These are phyloP conservation scores for Aspergillus spinulosporus DNA, from an alignment of 2,329 filamentous ascomycete genomes.

Conservation along the genomic window DNA sequence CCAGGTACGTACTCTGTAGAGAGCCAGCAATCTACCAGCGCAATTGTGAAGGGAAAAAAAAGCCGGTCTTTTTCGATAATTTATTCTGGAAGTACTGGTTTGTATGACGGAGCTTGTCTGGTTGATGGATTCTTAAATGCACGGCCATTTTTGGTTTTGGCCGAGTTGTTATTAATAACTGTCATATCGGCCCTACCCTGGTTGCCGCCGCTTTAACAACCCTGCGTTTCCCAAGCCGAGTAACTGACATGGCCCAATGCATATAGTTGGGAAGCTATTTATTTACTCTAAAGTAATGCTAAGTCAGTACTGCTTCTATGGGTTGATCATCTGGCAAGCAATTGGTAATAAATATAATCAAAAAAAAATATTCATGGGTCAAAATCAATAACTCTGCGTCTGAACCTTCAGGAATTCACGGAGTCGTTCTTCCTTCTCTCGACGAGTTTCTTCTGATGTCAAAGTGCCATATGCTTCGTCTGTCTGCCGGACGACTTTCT, in stretches of 20 bases:
- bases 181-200: neutral
- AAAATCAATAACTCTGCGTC: constrained; percentile 16
- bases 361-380: neutral
- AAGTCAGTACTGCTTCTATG: too few relatives aligned
- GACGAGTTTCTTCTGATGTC: constrained; percentile 19
- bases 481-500: constrained; percentile 47
- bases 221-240: neutral
- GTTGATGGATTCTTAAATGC: neutral
- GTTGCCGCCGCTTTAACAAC: constrained; percentile 2
- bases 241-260: neutral
- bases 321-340: too few relatives aligned
- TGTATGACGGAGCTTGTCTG: neutral
- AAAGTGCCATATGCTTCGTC: constrained; percentile 49
- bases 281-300: too few relatives aligned
- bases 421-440: constrained; percentile 30
- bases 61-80: too few relatives aligned
- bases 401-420: constrained; percentile 28
- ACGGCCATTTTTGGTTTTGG: neutral
- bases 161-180: constrained; percentile 2
- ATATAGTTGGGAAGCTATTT: too few relatives aligned
- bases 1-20: constrained; percentile 1
- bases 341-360: too few relatives aligned
- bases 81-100: too few relatives aligned
- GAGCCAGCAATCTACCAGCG: neutral
- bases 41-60: neutral